Conservation (phyloP, 352 stramenopile genomes). For the Blastocystis sp. region DNA sequence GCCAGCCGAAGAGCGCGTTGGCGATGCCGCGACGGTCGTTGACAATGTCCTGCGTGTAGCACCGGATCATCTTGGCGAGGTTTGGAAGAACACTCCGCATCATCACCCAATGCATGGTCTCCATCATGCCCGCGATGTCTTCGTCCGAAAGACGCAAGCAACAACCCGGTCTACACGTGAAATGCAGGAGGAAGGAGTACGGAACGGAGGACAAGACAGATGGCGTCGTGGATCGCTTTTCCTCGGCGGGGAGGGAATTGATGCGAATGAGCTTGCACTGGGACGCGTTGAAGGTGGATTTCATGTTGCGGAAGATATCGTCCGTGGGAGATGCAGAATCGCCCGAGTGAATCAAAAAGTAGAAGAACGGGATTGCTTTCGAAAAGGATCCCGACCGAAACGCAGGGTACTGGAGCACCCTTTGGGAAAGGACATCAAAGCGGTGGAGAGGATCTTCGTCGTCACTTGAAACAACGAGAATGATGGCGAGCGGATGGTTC, state of each 20-base stretch:
- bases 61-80: constrained; percentile 23
- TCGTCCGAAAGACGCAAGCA: neutral
- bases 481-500: constrained; percentile 36
- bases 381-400: constrained; percentile 6
- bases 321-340: neutral
- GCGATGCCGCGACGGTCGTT: constrained; percentile 48
- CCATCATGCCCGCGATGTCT: neutral
- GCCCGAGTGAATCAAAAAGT: constrained; percentile 25
- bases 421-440: constrained; percentile 52
- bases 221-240: neutral
- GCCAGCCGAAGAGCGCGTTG: constrained; percentile 31
- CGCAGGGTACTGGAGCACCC: constrained; percentile 1
- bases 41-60: constrained; percentile 31
- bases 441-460: constrained; percentile 37
- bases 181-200: neutral
- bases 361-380: constrained; percentile 61
- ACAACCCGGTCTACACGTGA: neutral
- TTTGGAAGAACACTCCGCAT: neutral
- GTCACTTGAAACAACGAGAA: constrained; percentile 42
- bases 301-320: constrained; percentile 35
- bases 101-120: constrained; percentile 21
- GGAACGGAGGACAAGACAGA: neutral
- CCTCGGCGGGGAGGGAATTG: neutral
- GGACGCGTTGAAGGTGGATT: constrained; percentile 48
- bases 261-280: constrained; percentile 42